Percentiles rank a stretch among this genome's conserved stretches.
These are phyloP conservation scores for Colletotrichum sp. DNA, from an alignment of 2,329 filamentous ascomycete species.

Conservation along the genomic window DNA sequence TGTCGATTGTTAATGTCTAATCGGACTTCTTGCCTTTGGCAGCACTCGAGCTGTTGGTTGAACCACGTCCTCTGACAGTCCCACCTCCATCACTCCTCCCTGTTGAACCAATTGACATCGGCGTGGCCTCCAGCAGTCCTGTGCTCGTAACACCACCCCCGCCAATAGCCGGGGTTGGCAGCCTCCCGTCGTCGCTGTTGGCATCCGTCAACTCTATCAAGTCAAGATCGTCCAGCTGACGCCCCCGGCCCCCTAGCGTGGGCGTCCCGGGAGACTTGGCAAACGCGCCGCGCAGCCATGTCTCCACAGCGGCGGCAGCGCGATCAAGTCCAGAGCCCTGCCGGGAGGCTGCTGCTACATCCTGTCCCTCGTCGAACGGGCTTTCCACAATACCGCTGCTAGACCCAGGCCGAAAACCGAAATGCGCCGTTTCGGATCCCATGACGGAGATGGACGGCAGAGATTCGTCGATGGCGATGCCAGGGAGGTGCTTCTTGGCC, in stretches of 20 bases:
- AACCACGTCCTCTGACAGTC: conserved; percentile 34
- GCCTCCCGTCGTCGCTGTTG: conserved; percentile 57
- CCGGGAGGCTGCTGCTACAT: conserved; percentile 43
- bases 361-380: conserved; percentile 52
- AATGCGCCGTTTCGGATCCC: conserved; percentile 63
- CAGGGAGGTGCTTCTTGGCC: conserved; percentile 82
- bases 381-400: conserved; percentile 53
- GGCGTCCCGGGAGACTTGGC: conserved; percentile 63
- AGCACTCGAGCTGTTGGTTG: conserved; percentile 32
- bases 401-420: conserved; percentile 53
- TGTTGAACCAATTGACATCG: conserved; percentile 34
- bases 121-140: conserved; percentile 34
- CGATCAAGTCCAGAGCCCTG: conserved; percentile 72
- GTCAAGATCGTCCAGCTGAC: conserved; percentile 57
- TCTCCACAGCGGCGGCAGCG: conserved; percentile 85
- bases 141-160: conserved; percentile 19
- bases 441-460: conserved; percentile 70
- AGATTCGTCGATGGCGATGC: conserved; percentile 70
- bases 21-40: conserved; percentile 53
- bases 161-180: conserved; percentile 19
- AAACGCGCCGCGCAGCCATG: conserved; percentile 87
- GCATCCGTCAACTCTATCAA: conserved; percentile 75
- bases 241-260: conserved; percentile 38
- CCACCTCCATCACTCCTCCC: conserved; percentile 43
- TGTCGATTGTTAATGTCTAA: conserved; percentile 24